These are phyloP conservation scores for Fusarium transvaalense DNA, from an alignment of 2,329 filamentous ascomycete species.

Conservation along the genomic window DNA sequence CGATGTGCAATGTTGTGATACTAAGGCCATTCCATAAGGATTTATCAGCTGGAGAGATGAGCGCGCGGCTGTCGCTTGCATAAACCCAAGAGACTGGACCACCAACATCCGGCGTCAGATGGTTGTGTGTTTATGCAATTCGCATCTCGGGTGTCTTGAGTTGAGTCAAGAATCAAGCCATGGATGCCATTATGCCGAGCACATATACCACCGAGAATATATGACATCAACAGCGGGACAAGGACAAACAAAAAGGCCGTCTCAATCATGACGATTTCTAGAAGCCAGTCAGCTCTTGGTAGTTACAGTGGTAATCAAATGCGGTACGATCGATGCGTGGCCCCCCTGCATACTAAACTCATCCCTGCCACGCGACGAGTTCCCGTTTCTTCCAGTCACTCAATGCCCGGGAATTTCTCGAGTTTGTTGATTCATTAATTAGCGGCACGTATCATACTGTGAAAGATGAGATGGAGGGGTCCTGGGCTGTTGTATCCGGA, in stretches of 20 bases:
- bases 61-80: conserved; percentile 23
- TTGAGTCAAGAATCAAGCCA: conserved; percentile 20
- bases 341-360: conserved; percentile 28
- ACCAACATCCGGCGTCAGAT: conserved; percentile 34
- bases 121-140: conserved; percentile 34
- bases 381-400: conserved; percentile 9
- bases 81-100: conserved; percentile 19
- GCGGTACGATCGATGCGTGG: conserved; percentile 36
- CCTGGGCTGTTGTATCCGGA: neutral
- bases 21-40: neutral
- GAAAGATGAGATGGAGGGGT: neutral
- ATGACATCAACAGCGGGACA: neutral
- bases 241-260: neutral
- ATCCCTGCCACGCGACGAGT: conserved; percentile 32
- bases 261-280: conserved; percentile 16
- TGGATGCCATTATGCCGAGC: conserved; percentile 23
- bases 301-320: conserved; percentile 10
- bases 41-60: conserved; percentile 5
- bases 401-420: conserved; percentile 29
- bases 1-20: neutral
- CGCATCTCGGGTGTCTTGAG: conserved; percentile 22
- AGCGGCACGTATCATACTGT: conserved; percentile 5
- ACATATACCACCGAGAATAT: neutral
- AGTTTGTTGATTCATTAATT: conserved; percentile 18
- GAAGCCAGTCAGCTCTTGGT: conserved; percentile 13